phyloP scores from a whole-genome alignment of 768 basidiomycete genomes.

The Phylloporus sp. region DNA sequence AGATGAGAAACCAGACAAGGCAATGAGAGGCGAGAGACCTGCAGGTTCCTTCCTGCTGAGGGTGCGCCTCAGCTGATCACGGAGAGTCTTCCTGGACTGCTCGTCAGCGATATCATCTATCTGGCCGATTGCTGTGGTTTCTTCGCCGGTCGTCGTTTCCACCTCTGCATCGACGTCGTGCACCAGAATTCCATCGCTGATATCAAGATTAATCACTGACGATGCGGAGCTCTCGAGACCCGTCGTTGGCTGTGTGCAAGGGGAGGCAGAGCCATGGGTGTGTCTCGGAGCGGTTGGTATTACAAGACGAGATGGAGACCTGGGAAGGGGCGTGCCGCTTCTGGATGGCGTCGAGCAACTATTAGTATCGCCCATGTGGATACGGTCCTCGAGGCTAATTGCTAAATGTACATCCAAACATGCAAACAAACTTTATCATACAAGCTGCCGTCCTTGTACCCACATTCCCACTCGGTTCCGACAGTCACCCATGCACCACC shows the following conservation, averaged over 20 bases:
- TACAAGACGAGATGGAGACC: slow-evolving; percentile 49
- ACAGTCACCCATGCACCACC: slow-evolving; percentile 81
- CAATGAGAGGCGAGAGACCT: slow-evolving; percentile 39
- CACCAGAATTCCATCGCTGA: slow-evolving; percentile 64
- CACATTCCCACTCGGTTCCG: slow-evolving; percentile 66
- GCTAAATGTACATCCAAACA: too few relatives aligned
- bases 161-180: slow-evolving; percentile 64
- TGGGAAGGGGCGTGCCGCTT: slow-evolving; percentile 32
- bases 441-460: slow-evolving; percentile 57
- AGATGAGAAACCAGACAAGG: slow-evolving; percentile 1
- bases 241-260: slow-evolving; percentile 27
- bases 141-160: slow-evolving; percentile 51
- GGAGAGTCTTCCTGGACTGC: slow-evolving; percentile 56
- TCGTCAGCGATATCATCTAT: slow-evolving; percentile 45
- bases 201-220: slow-evolving; percentile 62
- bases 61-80: slow-evolving; percentile 69
- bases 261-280: slow-evolving; percentile 37
- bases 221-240: slow-evolving; percentile 62
- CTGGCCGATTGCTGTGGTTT: slow-evolving; percentile 43
- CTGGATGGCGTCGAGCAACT: slow-evolving; percentile 33
- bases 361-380: slow-evolving; percentile 23
- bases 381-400: background rate
- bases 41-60: slow-evolving; percentile 47
- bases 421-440: slow-evolving; percentile 16
- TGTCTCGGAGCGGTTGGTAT: slow-evolving; percentile 49